Conservation (phyloP, 2,329 filamentous ascomycete species). For the Emericellopsis atlantica region DNA sequence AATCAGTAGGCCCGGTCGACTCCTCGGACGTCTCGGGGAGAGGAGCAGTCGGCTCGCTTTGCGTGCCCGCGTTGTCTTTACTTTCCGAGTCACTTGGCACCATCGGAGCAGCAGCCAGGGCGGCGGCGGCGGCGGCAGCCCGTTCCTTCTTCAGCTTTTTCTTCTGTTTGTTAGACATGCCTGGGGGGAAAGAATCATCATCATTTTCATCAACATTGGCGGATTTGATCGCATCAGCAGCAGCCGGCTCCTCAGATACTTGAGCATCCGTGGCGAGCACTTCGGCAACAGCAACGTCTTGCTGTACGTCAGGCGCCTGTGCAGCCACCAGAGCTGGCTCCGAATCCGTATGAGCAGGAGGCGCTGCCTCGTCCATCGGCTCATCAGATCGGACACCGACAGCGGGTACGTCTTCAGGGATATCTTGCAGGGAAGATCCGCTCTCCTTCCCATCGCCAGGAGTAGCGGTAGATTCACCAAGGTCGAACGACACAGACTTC, state of each 20-base stretch:
- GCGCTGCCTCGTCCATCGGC: neutral
- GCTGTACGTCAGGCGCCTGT: neutral
- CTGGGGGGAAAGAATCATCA: neutral
- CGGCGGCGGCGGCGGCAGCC: constrained; percentile 2
- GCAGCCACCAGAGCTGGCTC: neutral
- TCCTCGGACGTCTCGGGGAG: too few relatives aligned
- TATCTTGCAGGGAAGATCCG: neutral
- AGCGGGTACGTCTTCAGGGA: neutral
- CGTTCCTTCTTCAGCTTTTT: constrained; percentile 10
- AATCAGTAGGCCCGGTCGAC: too few relatives aligned
- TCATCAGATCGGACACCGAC: neutral
- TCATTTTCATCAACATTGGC: neutral
- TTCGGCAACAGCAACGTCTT: neutral
- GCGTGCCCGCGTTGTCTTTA: too few relatives aligned
- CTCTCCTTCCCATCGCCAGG: neutral
- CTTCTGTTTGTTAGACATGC: constrained; percentile 3
- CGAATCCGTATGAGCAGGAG: neutral
- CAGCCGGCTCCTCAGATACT: neutral
- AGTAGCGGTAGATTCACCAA: neutral
- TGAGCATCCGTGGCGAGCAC: neutral
- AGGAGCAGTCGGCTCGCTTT: too few relatives aligned
- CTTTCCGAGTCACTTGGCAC: too few relatives aligned
- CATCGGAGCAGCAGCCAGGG: neutral
- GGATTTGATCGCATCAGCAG: neutral
- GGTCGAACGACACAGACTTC: constrained; percentile 4